Conservation (phyloP, 768 basidiomycete genomes). For the Boletus rubescentipes region DNA sequence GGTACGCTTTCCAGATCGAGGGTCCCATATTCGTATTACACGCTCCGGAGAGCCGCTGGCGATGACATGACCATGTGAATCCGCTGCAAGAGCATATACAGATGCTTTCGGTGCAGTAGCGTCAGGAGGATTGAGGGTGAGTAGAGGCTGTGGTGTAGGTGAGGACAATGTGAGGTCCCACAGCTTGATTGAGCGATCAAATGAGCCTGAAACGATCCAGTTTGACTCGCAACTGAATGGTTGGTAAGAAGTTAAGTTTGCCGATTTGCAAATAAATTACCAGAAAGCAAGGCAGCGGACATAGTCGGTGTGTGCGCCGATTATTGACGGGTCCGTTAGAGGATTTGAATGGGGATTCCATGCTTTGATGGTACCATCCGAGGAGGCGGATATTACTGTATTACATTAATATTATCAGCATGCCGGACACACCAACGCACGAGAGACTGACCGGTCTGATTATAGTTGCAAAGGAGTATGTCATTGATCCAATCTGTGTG, state of each 20-base stretch:
- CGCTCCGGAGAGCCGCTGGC: conserved; percentile 92
- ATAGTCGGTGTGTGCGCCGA: conserved; percentile 84
- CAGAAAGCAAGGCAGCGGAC: conserved; percentile 77
- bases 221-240: conserved; percentile 64
- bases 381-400: conserved; percentile 87
- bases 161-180: conserved; percentile 75
- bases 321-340: conserved; percentile 57
- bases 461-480: conserved; percentile 84
- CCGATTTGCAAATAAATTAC: conserved; percentile 35
- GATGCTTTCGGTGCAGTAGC: conserved; percentile 64
- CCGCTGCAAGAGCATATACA: conserved; percentile 76
- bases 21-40: conserved; percentile 92
- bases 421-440: background rate
- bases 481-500: conserved; percentile 99
- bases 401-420: conserved; percentile 5
- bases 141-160: conserved; percentile 49
- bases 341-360: conserved; percentile 81
- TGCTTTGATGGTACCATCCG: conserved; percentile 90
- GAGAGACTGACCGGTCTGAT: conserved; percentile 69
- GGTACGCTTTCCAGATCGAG: conserved; percentile 75
- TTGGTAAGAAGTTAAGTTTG: conserved; percentile 11
- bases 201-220: conserved; percentile 92
- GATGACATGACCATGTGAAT: conserved; percentile 75
- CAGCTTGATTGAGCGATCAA: conserved; percentile 90
- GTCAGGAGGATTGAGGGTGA: conserved; percentile 69